Evolutionary conservation across 2,329 filamentous ascomycete genomes (phyloP).

Genomic region (Cordyceps sp.): DNA sequence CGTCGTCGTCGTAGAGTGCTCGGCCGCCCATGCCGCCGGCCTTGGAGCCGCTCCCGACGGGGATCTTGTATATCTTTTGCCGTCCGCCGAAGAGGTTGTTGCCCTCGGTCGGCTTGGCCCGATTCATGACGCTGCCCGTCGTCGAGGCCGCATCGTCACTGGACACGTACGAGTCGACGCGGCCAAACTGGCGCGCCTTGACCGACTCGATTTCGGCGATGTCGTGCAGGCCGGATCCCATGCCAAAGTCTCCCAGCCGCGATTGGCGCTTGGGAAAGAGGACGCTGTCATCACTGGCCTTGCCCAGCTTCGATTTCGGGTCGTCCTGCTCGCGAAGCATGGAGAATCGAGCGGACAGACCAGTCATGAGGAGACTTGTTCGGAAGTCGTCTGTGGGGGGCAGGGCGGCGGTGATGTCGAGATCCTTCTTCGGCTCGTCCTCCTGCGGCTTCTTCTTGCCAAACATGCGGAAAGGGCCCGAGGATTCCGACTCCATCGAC

Average conservation of each 20-base stretch:
- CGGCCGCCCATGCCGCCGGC: slow-evolving; percentile 44
- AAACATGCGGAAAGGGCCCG: slow-evolving; percentile 36
- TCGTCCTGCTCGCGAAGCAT: slow-evolving; percentile 95
- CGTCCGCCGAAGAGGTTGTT: slow-evolving; percentile 90
- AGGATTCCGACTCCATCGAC: slow-evolving; percentile 37
- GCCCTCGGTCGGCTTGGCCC: slow-evolving; percentile 68
- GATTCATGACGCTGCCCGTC: slow-evolving; percentile 61
- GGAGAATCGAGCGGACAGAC: slow-evolving; percentile 85
- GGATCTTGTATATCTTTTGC: slow-evolving; percentile 87
- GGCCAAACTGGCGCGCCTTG: slow-evolving; percentile 39
- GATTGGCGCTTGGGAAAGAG: slow-evolving; percentile 70
- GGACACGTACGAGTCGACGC: slow-evolving; percentile 47
- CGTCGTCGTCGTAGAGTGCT: slow-evolving; percentile 73
- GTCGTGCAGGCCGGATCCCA: slow-evolving; percentile 47
- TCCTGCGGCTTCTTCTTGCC: slow-evolving; percentile 37
- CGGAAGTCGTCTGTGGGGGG: slow-evolving; percentile 81
- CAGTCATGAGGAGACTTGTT: slow-evolving; percentile 90
- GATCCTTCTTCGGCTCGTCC: slow-evolving; percentile 42
- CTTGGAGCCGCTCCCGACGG: slow-evolving; percentile 28
- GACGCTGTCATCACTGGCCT: slow-evolving; percentile 90
- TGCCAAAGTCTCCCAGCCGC: slow-evolving; percentile 54
- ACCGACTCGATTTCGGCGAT: slow-evolving; percentile 87
- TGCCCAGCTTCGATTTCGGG: slow-evolving; percentile 73
- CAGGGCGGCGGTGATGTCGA: slow-evolving; percentile 59
- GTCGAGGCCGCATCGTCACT: slow-evolving; percentile 57